Evolutionary conservation across 176 grass and related monocot species (phyloP).

Genomic region (Oryza meridionalis): DNA sequence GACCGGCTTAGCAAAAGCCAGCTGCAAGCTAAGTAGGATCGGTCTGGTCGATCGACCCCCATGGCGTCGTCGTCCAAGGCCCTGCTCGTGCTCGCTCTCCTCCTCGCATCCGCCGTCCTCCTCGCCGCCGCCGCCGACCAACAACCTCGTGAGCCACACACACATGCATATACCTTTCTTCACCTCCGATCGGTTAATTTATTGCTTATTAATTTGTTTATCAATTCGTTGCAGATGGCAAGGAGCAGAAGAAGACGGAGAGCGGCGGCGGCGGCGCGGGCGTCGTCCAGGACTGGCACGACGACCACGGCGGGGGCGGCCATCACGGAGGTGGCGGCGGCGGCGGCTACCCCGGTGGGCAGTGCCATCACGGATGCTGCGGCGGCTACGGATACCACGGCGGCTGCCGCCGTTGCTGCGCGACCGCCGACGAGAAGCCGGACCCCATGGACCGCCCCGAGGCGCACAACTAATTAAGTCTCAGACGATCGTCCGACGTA

Average conservation of each 20-base stretch:
- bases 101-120: too few relatives aligned
- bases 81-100: too few relatives aligned
- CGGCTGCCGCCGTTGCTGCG: slow-evolving; percentile 34
- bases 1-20: too few relatives aligned
- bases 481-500: too few relatives aligned
- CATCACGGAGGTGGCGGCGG: not conserved
- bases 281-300: slow-evolving; percentile 36
- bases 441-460: slow-evolving; percentile 43
- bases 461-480: not conserved
- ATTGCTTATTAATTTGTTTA: too few relatives aligned
- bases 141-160: too few relatives aligned
- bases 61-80: too few relatives aligned
- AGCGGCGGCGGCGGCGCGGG: not conserved
- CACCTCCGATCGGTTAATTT: too few relatives aligned
- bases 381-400: slow-evolving; percentile 30
- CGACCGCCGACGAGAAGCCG: slow-evolving; percentile 34
- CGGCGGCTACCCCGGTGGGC: not conserved
- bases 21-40: too few relatives aligned
- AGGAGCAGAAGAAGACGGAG: slow-evolving; percentile 2
- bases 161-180: not conserved
- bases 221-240: not conserved
- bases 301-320: not conserved
- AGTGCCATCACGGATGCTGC: slow-evolving; percentile 29
- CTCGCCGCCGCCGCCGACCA: too few relatives aligned
- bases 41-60: too few relatives aligned